Evolutionary conservation across 2,329 filamentous ascomycete genomes (phyloP), one percentile per base, ranked within the genome.

Genomic region (Bipolaris gigantea): DNA sequence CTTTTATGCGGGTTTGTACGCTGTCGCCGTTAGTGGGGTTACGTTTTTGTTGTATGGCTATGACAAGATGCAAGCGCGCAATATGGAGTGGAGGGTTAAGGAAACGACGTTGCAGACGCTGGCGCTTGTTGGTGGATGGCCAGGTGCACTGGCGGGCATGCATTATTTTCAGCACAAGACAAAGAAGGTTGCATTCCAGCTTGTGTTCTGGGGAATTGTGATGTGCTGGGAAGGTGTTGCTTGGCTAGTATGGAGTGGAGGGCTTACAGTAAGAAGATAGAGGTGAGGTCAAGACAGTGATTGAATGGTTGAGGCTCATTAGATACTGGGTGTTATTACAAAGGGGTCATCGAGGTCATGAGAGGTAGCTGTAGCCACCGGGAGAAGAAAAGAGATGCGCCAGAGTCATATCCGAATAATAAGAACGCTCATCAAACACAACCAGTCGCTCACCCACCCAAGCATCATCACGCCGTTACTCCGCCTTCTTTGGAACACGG

Each of bases 161-260:
- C 69, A 73, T 55, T 73, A 63, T 48, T 73, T 74, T 45, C 69
- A 73, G 51, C 71, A 74, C 30, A 74, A 74, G 60, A 74, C 69
- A 25, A 57, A 59, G 43, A 74, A 73, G 57, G 55, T 39, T 10
- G 45, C 49, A 0, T 74, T 72, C 39, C 63, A 69, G 45, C 35
- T 66, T 6, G 47, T 59, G 11, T 73, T 73, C 46, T 74, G 72
- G 72, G 48, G 50, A 2, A 71, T 71, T 21, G 61, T 73, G 5
- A 2, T 65, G 15, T 60, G 50, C 0, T 73, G 70, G 69, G 66
- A 73, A 35, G 57, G 57, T 4, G 23, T 69, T 3, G 62, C 62
- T 46, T 73, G 62, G 60, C 40, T 40, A 0, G 18, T 66, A 4
- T 69, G 65, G 61, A 65, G 30, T n/a, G 47, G 57, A 11, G 56